Conservation (phyloP, 2,329 filamentous ascomycete genomes). For the Cucurbitaria berberidis region DNA sequence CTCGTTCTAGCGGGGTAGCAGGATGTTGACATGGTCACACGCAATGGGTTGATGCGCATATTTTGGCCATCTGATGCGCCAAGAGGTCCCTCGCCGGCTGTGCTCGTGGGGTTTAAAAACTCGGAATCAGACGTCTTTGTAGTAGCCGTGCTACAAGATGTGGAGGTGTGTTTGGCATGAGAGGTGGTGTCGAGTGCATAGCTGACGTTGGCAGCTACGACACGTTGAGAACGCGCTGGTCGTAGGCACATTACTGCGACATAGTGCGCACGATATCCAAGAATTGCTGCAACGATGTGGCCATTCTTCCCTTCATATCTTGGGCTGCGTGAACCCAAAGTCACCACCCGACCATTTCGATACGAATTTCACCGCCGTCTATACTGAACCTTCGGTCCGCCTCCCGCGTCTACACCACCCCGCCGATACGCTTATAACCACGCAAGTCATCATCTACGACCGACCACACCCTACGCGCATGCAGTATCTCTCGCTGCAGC, state of each 20-base stretch:
- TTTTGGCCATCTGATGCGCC: constrained; percentile 95
- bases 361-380: constrained; percentile 71
- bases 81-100: constrained; percentile 74
- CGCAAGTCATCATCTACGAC: constrained; percentile 90
- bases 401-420: constrained; percentile 77
- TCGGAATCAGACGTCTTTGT: constrained; percentile 90
- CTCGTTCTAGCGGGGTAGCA: constrained; percentile 74
- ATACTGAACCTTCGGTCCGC: constrained; percentile 56
- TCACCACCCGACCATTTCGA: constrained; percentile 62
- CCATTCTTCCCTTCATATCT: constrained; percentile 79
- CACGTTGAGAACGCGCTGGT: constrained; percentile 86
- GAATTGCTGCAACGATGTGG: constrained; percentile 87
- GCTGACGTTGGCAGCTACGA: constrained; percentile 22
- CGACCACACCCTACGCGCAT: constrained; percentile 83
- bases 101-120: constrained; percentile 95
- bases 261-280: constrained; percentile 77
- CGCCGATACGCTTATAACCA: constrained; percentile 67
- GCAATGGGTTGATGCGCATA: constrained; percentile 91
- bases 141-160: constrained; percentile 85
- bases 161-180: constrained; percentile 67
- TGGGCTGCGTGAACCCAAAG: constrained; percentile 78
- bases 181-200: neutral
- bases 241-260: constrained; percentile 81
- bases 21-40: constrained; percentile 68
- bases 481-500: constrained; percentile 93